Evolutionary conservation across 345 rosid genomes (phyloP).

Genomic region (Erucastrum elatum): DNA sequence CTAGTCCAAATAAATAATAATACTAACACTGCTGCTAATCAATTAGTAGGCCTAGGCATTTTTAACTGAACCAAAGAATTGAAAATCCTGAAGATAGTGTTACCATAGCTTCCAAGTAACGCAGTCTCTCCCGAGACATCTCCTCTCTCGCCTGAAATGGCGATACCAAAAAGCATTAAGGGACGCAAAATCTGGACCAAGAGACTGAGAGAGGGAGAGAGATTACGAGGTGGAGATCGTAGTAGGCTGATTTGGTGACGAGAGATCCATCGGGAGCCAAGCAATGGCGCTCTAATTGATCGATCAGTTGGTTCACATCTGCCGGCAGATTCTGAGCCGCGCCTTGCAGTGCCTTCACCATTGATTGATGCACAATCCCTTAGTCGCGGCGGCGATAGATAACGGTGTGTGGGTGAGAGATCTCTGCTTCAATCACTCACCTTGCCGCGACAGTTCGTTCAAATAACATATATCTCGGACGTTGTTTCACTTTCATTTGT

Average conservation of each 20-base stretch:
- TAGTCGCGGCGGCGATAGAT: neutral
- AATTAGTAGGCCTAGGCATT: no score
- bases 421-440: conserved; percentile 15
- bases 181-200: conserved; percentile 6
- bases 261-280: conserved; percentile 95
- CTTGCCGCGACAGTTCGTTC: conserved; percentile 28
- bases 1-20: neutral
- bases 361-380: conserved; percentile 39
- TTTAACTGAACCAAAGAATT: no score
- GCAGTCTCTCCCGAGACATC: conserved; percentile 85
- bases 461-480: neutral
- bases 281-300: conserved; percentile 96
- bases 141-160: conserved; percentile 87
- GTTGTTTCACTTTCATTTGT: no score
- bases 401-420: conserved; percentile 17
- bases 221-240: conserved; percentile 83
- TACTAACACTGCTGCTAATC: no score
- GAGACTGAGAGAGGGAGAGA: neutral
- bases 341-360: conserved; percentile 63
- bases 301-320: conserved; percentile 75
- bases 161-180: neutral
- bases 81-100: neutral
- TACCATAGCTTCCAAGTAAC: conserved; percentile 95
- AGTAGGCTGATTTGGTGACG: conserved; percentile 78
- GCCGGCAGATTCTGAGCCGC: conserved; percentile 69